Percentiles rank a stretch among this genome's conserved stretches.
These are phyloP conservation scores for Tuber brumale DNA, from an alignment of 495 filamentous ascomycete genomes.

Conservation along the genomic window DNA sequence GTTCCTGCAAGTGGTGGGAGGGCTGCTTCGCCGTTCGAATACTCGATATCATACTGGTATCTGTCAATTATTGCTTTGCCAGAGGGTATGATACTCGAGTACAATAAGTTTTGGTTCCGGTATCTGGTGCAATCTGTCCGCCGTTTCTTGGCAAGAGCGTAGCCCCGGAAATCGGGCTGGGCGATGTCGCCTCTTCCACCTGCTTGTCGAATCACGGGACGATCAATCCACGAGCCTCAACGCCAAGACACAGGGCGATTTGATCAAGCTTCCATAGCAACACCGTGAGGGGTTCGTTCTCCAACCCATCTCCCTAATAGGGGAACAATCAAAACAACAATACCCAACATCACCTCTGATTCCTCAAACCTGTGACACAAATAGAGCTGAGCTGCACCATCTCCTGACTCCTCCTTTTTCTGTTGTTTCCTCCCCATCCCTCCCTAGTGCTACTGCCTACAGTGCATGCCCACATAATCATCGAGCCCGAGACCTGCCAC, in stretches of 20 bases:
- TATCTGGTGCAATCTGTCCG: background rate
- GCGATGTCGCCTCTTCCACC: background rate
- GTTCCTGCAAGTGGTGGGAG: background rate
- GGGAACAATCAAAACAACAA: background rate
- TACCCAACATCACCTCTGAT: background rate
- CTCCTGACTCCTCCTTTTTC: background rate
- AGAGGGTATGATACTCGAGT: no score
- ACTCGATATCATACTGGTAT: background rate
- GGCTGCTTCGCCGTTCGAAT: background rate
- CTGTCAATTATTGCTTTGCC: background rate
- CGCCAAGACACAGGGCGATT: background rate
- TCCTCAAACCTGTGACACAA: background rate
- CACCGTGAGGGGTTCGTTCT: background rate
- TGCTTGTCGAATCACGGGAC: conserved; percentile 1
- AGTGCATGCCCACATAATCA: background rate
- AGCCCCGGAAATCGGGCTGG: background rate
- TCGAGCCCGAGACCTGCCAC: background rate
- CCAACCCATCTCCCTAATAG: background rate
- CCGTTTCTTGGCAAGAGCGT: background rate
- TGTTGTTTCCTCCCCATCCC: background rate
- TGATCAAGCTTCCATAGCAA: background rate
- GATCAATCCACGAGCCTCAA: background rate
- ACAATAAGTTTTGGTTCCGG: background rate
- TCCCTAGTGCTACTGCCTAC: background rate
- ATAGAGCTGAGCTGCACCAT: background rate